Evolutionary conservation across 805 yeast species (phyloP), one percentile per base, ranked within the genome.

Genomic region (Dipodascus geniculatus): DNA sequence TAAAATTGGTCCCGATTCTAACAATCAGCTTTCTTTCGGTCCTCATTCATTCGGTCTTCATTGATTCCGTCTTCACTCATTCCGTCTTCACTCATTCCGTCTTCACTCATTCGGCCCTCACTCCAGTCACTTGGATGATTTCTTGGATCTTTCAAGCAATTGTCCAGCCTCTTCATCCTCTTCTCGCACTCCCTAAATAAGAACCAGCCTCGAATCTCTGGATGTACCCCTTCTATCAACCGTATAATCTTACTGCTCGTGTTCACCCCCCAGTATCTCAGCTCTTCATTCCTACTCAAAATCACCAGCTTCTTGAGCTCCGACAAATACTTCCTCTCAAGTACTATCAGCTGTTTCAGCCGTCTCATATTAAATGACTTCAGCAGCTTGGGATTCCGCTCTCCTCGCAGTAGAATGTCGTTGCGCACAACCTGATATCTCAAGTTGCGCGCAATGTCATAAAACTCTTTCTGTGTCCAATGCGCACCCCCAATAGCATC

Each of bases 351-450:
- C 33, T 11, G 9, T 28, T 28, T 6, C 6, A 28, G 33, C 33
- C 33, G 6, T 28, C 11, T 28, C 6, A 28, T 6, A 28, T 28
- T 28, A 6, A 28, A 28, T 11, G 6, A 6, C 33, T 28, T 6
- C 11, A 28, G 33, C 11, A 28, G 11, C 11, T 6, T 6, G 33
- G 33, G 33, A 11, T 28, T 28, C 33, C 11, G 33, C 11, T 28
- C 33, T 28, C 33, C 33, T 28, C 33, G 6, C 6, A 11, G 11
- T 11, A 28, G 11, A 6, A 28, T 28, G 11, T 28, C 33, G 20
- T 38, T 38, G 44, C 44, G 44, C 20, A 38, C 44, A 38, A 38
- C 44, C 14, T 38, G 44, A 38, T 38, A 38, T n/a, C 44, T 9
- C 44, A 38, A 4, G 20, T n/a, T 14, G 6, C 20, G 17, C 8